Base-by-base conservation (phyloP, 2,329 filamentous ascomycete genomes). In the Beauveria caledonica region DNA sequence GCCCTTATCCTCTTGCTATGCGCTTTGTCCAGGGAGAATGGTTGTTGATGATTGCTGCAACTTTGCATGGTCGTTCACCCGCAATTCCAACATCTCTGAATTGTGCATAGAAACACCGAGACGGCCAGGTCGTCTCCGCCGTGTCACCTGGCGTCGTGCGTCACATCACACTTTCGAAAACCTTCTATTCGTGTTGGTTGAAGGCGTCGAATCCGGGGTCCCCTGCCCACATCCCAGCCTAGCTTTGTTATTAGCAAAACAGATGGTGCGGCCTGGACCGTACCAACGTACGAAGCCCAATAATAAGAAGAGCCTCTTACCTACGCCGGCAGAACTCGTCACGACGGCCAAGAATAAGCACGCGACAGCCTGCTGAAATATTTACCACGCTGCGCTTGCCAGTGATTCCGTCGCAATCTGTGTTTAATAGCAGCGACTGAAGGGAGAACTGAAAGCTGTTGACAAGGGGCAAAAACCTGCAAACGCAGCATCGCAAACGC, bases 131-230 rank as follows among this genome's bases (percentile, higher is more conserved):
- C 33, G 21, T n/a, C 8, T 19, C 10, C n/a, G 53, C 53, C 21
- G n/a, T 29, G 19, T 57, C 29, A 36, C 54, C 36, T 36, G 25
- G 7, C 9, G 44, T 25, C 17, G 25, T 11, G 17, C 25, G 9
- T 57, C 42, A 10, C 54, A 33, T 15, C 51, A 44, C 42, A 54
- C 51, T n/a, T 54, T 21, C 33, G 51, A 54, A 27, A 29, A 39
- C 21, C 39, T 29, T 54, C 39, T 27, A n/a, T 54, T 54, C 21
- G 51, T 54, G 51, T 54, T 54, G 51, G 51, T 54, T 54, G 51
- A 54, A 27, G 21, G n/a, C 49, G 51, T 44, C 15, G 42, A 56
- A 56, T 56, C 53, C 25, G 53, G 53, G 53, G 53, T 56, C 53
- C 53, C 53, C 44, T 56, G 53, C 42, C 42, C 17, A 33, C n/a